These are phyloP conservation scores for Neofusicoccum umdonicola DNA, from an alignment of 2,329 filamentous ascomycete genomes.

Conservation along the genomic window DNA sequence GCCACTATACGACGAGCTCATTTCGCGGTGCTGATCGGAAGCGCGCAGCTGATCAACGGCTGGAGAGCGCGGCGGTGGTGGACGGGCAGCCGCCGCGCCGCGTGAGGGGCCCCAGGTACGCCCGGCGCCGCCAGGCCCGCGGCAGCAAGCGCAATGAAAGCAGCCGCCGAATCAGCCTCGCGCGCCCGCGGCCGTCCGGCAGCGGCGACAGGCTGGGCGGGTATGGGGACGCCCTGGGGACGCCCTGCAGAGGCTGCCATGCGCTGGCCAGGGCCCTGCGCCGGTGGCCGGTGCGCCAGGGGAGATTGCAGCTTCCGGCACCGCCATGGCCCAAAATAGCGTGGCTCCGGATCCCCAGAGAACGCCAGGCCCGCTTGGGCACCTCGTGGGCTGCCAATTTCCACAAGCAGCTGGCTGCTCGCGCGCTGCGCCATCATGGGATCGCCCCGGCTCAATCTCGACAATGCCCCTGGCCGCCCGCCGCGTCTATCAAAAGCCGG, in stretches of 20 bases:
- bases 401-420: not conserved
- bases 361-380: not conserved
- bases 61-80: not conserved
- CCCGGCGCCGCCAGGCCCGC: too few relatives aligned
- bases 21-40: conserved; percentile 11
- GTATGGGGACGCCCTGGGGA: not conserved
- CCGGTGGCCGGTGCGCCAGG: conserved; percentile 7
- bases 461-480: conserved; percentile 6
- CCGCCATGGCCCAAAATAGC: conserved; percentile 6
- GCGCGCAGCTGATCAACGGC: not conserved
- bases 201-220: not conserved
- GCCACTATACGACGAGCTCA: conserved; percentile 7
- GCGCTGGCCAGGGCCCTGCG: not conserved
- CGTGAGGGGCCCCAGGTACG: not conserved
- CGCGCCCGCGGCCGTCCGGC: not conserved
- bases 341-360: conserved; percentile 14
- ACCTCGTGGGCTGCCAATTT: conserved; percentile 9
- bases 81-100: not conserved
- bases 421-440: conserved; percentile 4
- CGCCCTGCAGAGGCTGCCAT: not conserved
- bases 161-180: not conserved
- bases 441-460: conserved; percentile 16
- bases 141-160: not conserved
- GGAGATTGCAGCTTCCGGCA: conserved; percentile 11
- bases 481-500: conserved; percentile 12